These are phyloP conservation scores for Phoma sp. DNA, from an alignment of 2,329 filamentous ascomycete genomes.

Conservation along the genomic window DNA sequence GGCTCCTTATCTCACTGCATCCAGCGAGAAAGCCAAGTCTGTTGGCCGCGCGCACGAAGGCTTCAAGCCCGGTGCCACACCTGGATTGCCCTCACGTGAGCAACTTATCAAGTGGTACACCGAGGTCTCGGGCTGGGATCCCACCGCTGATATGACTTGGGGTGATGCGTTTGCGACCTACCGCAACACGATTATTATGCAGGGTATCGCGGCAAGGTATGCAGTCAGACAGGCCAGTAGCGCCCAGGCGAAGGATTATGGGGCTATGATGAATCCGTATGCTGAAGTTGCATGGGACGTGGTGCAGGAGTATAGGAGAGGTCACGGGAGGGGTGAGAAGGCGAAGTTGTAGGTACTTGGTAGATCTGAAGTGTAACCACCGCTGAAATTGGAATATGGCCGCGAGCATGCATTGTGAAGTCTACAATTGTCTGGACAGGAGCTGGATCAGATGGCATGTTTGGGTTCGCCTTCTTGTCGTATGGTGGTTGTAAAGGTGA, in stretches of 20 bases:
- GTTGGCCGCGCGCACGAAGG: constrained; percentile 52
- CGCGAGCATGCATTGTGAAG: too few relatives aligned
- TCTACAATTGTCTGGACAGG: too few relatives aligned
- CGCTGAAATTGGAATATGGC: too few relatives aligned
- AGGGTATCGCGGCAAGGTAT: constrained; percentile 90
- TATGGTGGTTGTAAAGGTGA: too few relatives aligned
- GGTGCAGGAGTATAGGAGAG: constrained; percentile 60
- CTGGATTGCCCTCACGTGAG: constrained; percentile 68
- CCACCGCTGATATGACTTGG: constrained; percentile 65
- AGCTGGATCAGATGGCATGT: too few relatives aligned
- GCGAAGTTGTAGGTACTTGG: constrained; percentile 40
- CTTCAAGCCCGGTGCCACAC: constrained; percentile 68
- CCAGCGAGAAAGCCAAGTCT: constrained; percentile 43
- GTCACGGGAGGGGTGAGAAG: constrained; percentile 30
- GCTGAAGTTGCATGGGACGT: constrained; percentile 80
- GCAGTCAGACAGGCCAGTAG: constrained; percentile 89
- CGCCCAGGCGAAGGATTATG: constrained; percentile 77
- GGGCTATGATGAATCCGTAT: constrained; percentile 70
- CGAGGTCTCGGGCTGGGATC: constrained; percentile 73
- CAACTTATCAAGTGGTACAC: constrained; percentile 71
- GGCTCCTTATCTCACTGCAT: constrained; percentile 52
- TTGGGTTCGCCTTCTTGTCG: too few relatives aligned
- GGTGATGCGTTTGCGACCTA: constrained; percentile 68
- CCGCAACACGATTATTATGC: constrained; percentile 68
- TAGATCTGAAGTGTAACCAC: too few relatives aligned